These are phyloP conservation scores for Candida pseudocylindracea DNA, from an alignment of 1,139 yeast genomes.

Conservation along the genomic window DNA sequence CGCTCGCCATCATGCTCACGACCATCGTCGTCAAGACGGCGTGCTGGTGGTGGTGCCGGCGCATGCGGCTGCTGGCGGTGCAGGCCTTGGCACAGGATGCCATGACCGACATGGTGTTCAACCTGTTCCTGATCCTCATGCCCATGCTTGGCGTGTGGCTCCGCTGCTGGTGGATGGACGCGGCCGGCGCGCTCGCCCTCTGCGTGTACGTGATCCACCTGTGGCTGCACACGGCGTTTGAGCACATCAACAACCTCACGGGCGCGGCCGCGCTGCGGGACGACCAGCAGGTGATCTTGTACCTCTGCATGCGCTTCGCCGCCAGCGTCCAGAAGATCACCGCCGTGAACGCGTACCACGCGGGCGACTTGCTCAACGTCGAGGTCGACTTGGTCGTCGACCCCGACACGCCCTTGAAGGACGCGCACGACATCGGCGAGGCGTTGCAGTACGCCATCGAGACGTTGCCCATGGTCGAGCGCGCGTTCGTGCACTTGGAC, in stretches of 20 bases:
- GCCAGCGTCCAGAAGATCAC: conserved; percentile 44
- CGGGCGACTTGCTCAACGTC: conserved; percentile 56
- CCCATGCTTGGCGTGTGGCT: conserved; percentile 35
- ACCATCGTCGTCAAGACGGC: conserved; percentile 39
- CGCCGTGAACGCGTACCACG: conserved; percentile 51
- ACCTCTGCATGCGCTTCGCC: conserved; percentile 48
- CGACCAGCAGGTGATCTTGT: conserved; percentile 45
- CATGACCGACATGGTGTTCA: conserved; percentile 49
- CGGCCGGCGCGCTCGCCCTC: conserved; percentile 44
- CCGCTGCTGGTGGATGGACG: conserved; percentile 50
- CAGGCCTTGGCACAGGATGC: conserved; percentile 75
- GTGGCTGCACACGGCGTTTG: conserved; percentile 45
- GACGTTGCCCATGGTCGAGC: conserved; percentile 51
- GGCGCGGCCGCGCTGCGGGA: conserved; percentile 47
- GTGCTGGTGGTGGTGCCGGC: conserved; percentile 44
- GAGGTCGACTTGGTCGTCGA: conserved; percentile 48
- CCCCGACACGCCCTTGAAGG: conserved; percentile 27
- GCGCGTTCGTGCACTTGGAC: conserved; percentile 69
- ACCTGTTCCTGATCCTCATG: conserved; percentile 40
- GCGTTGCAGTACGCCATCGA: conserved; percentile 65
- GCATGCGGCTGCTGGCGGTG: conserved; percentile 44
- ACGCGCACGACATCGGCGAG: conserved; percentile 65
- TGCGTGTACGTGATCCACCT: conserved; percentile 39
- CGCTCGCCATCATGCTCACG: conserved; percentile 34
- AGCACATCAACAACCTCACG: conserved; percentile 52